A percentile compares a stretch with the other conserved stretches of the same genome.
phyloP scores from a whole-genome alignment of 2,329 filamentous ascomycete genomes.

The Immersiporthe knoxdaviesiana region DNA sequence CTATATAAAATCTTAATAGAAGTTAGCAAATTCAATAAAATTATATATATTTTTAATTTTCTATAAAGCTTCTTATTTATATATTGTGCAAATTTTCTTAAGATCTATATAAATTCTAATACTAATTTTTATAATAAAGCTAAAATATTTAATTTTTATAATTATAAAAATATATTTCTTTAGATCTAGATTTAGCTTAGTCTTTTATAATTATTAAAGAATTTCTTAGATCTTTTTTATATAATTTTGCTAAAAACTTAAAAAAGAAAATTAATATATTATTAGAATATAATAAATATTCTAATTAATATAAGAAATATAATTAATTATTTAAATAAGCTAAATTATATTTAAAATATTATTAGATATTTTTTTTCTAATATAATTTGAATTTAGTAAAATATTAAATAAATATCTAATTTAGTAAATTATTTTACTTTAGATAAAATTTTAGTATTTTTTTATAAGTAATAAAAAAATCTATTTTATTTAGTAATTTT shows the following conservation, averaged over 20 bases:
- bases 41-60: neutral
- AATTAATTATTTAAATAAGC: neutral
- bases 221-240: too few relatives aligned
- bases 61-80: neutral
- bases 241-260: neutral
- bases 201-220: neutral
- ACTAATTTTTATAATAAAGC: neutral
- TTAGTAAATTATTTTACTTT: neutral
- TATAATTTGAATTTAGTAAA: neutral
- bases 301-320: neutral
- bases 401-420: neutral
- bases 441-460: neutral
- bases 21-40: neutral
- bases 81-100: neutral
- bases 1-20: too few relatives aligned
- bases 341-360: neutral
- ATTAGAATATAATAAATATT: neutral
- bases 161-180: neutral
- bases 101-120: neutral
- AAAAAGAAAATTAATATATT: constrained; percentile 2
- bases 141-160: too few relatives aligned
- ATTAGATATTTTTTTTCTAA: too few relatives aligned
- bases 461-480: too few relatives aligned
- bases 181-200: neutral
- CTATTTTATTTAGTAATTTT: neutral